Base-by-base conservation (phyloP, 257 asterid species). In the Capsicum baccatum region DNA sequence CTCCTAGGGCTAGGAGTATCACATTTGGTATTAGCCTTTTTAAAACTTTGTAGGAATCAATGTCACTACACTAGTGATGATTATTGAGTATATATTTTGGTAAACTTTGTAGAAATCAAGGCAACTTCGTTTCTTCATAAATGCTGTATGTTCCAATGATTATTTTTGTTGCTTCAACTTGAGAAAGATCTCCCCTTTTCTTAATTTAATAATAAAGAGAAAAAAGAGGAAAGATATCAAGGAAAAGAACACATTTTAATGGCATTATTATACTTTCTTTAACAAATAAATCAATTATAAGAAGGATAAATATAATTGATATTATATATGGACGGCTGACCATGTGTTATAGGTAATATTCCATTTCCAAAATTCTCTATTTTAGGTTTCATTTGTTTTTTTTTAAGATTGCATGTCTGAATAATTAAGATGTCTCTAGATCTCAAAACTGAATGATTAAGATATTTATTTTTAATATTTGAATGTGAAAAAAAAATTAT, bases 101-200 rank as follows among this genome's bases (percentile, higher is more conserved):
- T 7, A 57, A 39, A 76, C 17, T 47, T 88, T 68, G 85, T 54
- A 58, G 69, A 85, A 80, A 85, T 85, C 59, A 83, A 88, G 86
- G 84, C 67, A 48, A 83, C 54, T 64, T 63, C 44, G 80, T 12
- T 62, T 83, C 62, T 80, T 63, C 82, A 79, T 71, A 85, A 76
- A 42, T 80, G 85, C 15, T 50, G 44, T 39, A 44, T 69, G 82
- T 71, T 73, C 79, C 17, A 68, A 79, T 83, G 54, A 66, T 79
- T 37, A 83, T 71, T 39, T 56, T 44, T 67, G 79, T 79, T 80
- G 58, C 79, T 79, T 79, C 74, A 86, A 84, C 54, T 80, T 19
- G 66, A 74, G 55, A 21, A 15, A 64, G 44, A 73, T 79, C 68
- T 76, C 83, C 62, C 8, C 14, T 55, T 55, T 55, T 13, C 1